Percentiles rank a stretch among this genome's conserved stretches.
Evolutionary conservation across 2,329 filamentous ascomycete genomes (phyloP).

Genomic region (Botrytis cinerea): DNA sequence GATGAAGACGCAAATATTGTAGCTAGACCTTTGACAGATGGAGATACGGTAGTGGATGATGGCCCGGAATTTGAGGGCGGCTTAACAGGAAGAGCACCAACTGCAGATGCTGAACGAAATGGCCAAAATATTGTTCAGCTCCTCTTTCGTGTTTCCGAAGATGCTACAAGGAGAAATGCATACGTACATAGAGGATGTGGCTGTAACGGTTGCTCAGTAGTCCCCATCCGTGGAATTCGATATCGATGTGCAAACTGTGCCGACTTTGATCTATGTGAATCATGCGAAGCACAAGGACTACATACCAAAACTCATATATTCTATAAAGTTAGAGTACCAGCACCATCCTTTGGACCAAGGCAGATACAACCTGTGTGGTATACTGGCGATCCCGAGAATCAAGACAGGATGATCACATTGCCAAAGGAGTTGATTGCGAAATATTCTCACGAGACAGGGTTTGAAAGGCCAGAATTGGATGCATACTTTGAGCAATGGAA

Average conservation of each 20-base stretch:
- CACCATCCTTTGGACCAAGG: slow-evolving; percentile 78
- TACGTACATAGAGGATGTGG: slow-evolving; percentile 91
- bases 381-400: slow-evolving; percentile 74
- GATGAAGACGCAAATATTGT: slow-evolving; percentile 40
- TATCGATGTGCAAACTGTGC: slow-evolving; percentile 95
- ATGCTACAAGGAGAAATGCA: slow-evolving; percentile 83
- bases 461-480: slow-evolving; percentile 86
- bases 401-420: slow-evolving; percentile 62
- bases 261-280: slow-evolving; percentile 94
- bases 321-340: slow-evolving; percentile 91
- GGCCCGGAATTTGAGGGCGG: slow-evolving; percentile 30
- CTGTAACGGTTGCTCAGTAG: slow-evolving; percentile 85
- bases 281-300: slow-evolving; percentile 76
- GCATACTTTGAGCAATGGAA: slow-evolving; percentile 97
- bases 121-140: slow-evolving; percentile 83
- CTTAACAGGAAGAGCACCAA: slow-evolving; percentile 25
- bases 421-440: slow-evolving; percentile 66
- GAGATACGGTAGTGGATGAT: slow-evolving; percentile 41
- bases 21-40: slow-evolving; percentile 37
- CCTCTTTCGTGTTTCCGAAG: slow-evolving; percentile 89
- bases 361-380: slow-evolving; percentile 85
- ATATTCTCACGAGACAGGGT: slow-evolving; percentile 70
- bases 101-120: slow-evolving; percentile 42
- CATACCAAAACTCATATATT: slow-evolving; percentile 91
- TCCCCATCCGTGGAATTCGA: slow-evolving; percentile 87